Conservation (phyloP, 1,139 yeast genomes). For the Taphrina populina region DNA sequence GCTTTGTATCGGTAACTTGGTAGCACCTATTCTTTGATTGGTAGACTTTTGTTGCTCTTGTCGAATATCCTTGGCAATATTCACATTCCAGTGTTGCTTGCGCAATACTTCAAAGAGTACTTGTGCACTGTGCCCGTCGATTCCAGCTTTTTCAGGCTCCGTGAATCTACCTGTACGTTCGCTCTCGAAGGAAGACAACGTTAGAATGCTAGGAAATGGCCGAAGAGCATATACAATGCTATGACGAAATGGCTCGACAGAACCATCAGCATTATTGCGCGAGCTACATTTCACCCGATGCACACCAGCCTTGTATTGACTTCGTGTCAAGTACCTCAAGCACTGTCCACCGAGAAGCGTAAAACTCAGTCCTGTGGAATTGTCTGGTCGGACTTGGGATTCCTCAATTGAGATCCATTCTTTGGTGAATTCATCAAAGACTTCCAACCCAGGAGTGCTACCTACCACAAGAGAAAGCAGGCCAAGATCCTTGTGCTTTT, state of each 20-base stretch:
- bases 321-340: conserved; percentile 2
- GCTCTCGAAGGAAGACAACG: background rate
- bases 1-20: too few species aligned
- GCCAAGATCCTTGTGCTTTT: conserved; percentile 16
- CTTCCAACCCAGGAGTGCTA: conserved; percentile 17
- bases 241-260: background rate
- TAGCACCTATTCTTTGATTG: too few species aligned
- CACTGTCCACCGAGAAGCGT: conserved; percentile 4
- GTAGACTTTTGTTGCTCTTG: conserved; percentile 9
- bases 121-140: conserved; percentile 7
- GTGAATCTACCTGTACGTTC: conserved; percentile 1
- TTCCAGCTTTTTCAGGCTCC: background rate
- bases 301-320: conserved; percentile 14
- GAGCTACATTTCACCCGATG: conserved; percentile 12
- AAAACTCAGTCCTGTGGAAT: background rate
- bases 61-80: conserved; percentile 7
- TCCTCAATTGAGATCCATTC: conserved; percentile 15
- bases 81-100: conserved; percentile 13
- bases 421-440: conserved; percentile 3
- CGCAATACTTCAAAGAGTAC: conserved; percentile 1
- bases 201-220: background rate
- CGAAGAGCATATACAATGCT: conserved; percentile 17
- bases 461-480: conserved; percentile 18
- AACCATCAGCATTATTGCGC: background rate
- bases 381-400: background rate